Base-by-base conservation (phyloP, 2,329 filamentous ascomycete genomes). In the Emydomyces testavorans region DNA sequence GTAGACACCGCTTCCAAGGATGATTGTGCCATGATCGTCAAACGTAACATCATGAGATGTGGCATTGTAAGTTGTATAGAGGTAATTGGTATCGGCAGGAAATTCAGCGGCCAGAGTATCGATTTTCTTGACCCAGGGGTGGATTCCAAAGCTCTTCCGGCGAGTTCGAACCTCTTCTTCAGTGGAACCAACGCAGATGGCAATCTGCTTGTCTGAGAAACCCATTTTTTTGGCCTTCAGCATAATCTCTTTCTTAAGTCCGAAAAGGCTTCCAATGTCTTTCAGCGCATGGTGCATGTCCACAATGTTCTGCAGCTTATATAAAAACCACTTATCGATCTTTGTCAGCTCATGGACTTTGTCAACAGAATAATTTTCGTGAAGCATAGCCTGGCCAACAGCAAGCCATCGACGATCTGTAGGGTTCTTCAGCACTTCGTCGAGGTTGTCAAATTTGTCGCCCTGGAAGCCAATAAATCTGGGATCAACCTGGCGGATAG, bases 261-360 rank as follows among this genome's bases (percentile, higher is more conserved):
- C 84, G 60, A 84, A 81, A 39, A 98, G 76, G 60, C 81, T 84
- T 56, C 88, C 89, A 52, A 87, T 80, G 26, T 83, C 79, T 71
- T 94, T 79, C 53, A 98, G 79, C 65, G 94, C 85, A 56, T 79
- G 80, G 51, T 84, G 86, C 72, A 84, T 89, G 67, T 96, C 79
- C 45, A 94, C 92, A 60, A 98, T 85, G 73, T 96, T 96, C 71
- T 94, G 82, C 44, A 98, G 80, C 78, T 98, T 96, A 80, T 95
- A 80, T 59, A 98, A 72, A 76, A 98, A 98, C 92, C 92, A 96
- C 71, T 94, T 94, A 73, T 96, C 92, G 60, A 98, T 98, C 77
- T 94, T 95, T 71, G 85, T 94, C 58, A 98, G 73, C 5, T 95
- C 87, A 64, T 96, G 88, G 13, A 98, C 76, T 65, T 78, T 81